Base-by-base conservation (phyloP, 2,329 filamentous ascomycete genomes). In the Cladophialophora chaetospira region DNA sequence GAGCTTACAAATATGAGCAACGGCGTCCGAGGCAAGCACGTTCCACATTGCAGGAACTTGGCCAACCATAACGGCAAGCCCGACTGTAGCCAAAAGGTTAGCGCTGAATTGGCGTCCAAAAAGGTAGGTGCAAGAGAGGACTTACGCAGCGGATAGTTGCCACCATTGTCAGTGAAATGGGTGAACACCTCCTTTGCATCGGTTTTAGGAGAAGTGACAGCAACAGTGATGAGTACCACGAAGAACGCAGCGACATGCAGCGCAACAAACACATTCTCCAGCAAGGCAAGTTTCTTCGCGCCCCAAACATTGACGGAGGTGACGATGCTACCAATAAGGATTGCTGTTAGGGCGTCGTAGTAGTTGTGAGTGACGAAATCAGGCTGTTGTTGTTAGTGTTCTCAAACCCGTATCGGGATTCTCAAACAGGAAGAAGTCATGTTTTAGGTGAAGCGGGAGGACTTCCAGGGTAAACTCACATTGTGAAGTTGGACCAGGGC, bases 261-360 rank as follows among this genome's bases (percentile, higher is more conserved):
- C 10, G 70, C 67, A 33, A 76, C 66, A 19, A 74, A 65, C 2
- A 72, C 45, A 45, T 73, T 74, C 35, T 77, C 69, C 17, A 73
- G 67, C 1, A 69, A 63, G 0, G 73, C 73, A 60, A 77, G 69
- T 8, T 62, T 58, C 13, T 65, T 64, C 1, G 64, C 69, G 2
- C 67, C 67, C 31, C 68, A 71, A 28, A 71, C 64, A 55, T 79
- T 80, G 60, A 76, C 69, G 2, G 72, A 55, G 63, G 74, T 74
- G 21, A 75, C 74, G 3, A 79, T 57, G 3, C 73, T 49, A 17
- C 75, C 73, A 43, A 78, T 72, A 0, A 75, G 74, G 55, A 79
- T 76, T 9, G 78, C 74, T 56, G 79, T 74, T 1, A 81, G 67
- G 0, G 77, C 80, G 9, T 73, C 76, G 29, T 81, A 77, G 77